Base-by-base conservation (phyloP, 1,284 basidiomycete species). In the Stygiomarasmius scandens region DNA sequence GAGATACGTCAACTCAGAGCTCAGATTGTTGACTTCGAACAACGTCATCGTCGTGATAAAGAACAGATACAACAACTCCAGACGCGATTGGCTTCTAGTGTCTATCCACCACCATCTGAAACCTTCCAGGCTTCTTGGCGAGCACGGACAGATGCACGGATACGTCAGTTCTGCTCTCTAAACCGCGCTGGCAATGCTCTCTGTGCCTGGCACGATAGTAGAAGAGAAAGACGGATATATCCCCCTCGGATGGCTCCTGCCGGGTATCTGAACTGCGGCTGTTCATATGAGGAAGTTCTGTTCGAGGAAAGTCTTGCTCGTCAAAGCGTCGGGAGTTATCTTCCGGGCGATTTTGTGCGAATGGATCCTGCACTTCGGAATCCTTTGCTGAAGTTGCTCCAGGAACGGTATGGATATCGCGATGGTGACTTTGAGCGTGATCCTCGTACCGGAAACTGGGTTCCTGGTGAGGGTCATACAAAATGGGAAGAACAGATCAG, bases 351-450 rank as follows among this genome's bases (percentile, higher is more conserved):
- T 70, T 87, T 71, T 58, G 91, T 92, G 49, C 86, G 90, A 64
- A 93, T 93, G 90, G 91, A 93, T 64, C 91, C 91, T 10, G 88
- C 87, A 36, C 74, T 93, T 56, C 82, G 90, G 47, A 92, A 92
- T 62, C 88, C 90, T 36, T 79, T 93, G 45, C 77, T 93, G 58
- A 83, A 78, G 69, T 74, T 93, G 25, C 74, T 93, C 34, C 76
- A 91, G 69, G 66, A 79, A 61, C 80, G 90, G 24, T 93, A 90
- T 67, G 82, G 80, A n/a, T 93, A 93, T 71, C 81, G 80, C 50
- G 90, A 93, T 69, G 90, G 90, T 1, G 90, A 93, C 67, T 93
- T 93, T 64, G 91, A 93, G 65, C 80, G 85, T 51, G 80, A 90
- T 61, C 71, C 83, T 1, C 58, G 70, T 36, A 82, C 84, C 0